A percentile compares a stretch with the other conserved stretches of the same genome.
phyloP scores from a whole-genome alignment of 257 asterid species.

The Gardenia jasminoides region DNA sequence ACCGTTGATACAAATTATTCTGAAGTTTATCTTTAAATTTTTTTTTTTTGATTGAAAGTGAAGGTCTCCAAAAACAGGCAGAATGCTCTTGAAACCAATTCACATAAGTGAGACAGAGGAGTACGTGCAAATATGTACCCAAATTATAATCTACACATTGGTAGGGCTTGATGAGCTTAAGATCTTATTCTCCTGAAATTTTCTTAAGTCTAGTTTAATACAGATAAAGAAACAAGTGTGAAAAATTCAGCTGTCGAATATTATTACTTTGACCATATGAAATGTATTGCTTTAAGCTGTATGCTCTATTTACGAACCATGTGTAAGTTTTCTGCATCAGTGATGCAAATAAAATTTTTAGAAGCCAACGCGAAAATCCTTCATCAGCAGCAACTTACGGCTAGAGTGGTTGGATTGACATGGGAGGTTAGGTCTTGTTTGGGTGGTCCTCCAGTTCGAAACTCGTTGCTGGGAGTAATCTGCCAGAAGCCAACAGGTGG shows the following conservation, averaged over 20 bases:
- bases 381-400: conserved; percentile 40
- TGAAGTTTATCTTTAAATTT: not conserved
- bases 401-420: conserved; percentile 75
- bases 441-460: conserved; percentile 81
- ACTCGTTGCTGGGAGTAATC: conserved; percentile 83
- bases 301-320: not conserved
- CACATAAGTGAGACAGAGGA: no score
- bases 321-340: not conserved
- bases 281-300: not conserved
- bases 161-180: not conserved
- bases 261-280: not conserved
- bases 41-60: no score
- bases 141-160: not conserved
- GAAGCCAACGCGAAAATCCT: not conserved
- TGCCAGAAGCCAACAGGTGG: conserved; percentile 88
- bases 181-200: not conserved
- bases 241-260: not conserved
- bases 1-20: not conserved
- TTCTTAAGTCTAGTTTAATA: not conserved
- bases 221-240: not conserved
- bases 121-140: no score
- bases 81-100: no score
- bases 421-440: conserved; percentile 94
- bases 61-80: no score
- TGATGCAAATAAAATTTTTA: not conserved